Evolutionary conservation across 2,329 filamentous ascomycete genomes (phyloP), one percentile per base, ranked within the genome.

Genomic region (Fusarium sp.): DNA sequence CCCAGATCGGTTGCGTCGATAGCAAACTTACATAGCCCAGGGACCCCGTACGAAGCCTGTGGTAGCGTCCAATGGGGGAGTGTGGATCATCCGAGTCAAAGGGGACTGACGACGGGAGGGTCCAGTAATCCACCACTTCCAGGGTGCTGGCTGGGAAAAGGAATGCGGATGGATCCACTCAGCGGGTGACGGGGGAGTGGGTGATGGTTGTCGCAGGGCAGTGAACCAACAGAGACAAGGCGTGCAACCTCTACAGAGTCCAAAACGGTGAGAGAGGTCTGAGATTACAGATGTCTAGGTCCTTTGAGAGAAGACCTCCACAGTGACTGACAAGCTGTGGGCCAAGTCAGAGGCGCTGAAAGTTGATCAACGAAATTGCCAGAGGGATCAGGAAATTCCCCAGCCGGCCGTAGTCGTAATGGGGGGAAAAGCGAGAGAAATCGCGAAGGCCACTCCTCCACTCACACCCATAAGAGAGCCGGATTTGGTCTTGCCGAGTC

Each of bases 151-250:
- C 70, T 66, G 58, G 60, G 41, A 58, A 60, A 61, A 61, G 72
- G 73, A 75, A 75, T 75, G 72, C 65, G 70, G 70, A 69, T 59
- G 66, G 73, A 55, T 67, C 73, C 72, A 75, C 73, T 60, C 58
- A 57, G 53, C 57, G 59, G 64, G 65, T 46, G 64, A 58, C 65
- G 62, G 59, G 62, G 62, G 60, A 62, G 66, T 68, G 66, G 52
- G 28, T 53, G 69, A 59, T 61, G 53, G 44, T 37, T 66, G 65
- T 63, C 54, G 60, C 60, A 64, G 52, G 48, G 50, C 31, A 48
- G 55, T 28, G 56, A 60, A 61, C 54, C 50, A 61, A 55, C 59
- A 63, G 60, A 65, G 60, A 60, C 51, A 65, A 60, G 56, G 60
- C 50, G 63, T 62, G 56, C 46, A 63, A 55, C 53, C 59, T 41